These are phyloP conservation scores for Anisodus acutangulus DNA, from an alignment of 257 asterid genomes.

Conservation along the genomic window DNA sequence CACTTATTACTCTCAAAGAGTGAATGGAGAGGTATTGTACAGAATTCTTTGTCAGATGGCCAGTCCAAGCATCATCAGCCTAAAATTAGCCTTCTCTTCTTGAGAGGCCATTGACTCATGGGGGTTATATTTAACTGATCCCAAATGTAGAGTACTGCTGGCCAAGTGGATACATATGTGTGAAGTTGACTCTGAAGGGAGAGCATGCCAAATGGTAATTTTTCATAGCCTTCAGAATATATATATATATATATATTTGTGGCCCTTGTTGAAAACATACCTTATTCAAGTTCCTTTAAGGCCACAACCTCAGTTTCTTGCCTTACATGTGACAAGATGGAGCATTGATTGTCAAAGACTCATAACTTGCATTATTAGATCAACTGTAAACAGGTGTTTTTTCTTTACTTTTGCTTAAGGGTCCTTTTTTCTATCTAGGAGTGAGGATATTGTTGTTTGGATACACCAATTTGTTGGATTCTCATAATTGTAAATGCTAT, in stretches of 20 bases:
- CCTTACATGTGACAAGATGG: slow-evolving; percentile 25
- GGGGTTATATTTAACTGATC: background rate
- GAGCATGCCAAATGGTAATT: slow-evolving; percentile 3
- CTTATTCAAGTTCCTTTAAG: background rate
- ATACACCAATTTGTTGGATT: slow-evolving; percentile 32
- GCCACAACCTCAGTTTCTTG: slow-evolving; percentile 15
- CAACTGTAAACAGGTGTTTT: slow-evolving; percentile 30
- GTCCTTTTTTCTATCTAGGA: background rate
- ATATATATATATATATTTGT: background rate
- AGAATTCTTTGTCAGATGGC: slow-evolving; percentile 18
- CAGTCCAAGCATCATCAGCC: background rate
- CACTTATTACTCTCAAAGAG: background rate
- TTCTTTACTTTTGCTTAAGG: background rate
- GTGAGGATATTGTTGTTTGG: slow-evolving; percentile 20
- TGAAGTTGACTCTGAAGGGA: background rate
- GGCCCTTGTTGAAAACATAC: slow-evolving; percentile 15
- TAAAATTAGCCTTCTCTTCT: background rate
- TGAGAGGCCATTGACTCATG: background rate
- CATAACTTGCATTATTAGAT: background rate
- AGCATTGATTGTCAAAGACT: slow-evolving; percentile 5
- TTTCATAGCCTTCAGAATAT: background rate
- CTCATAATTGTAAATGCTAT: slow-evolving; percentile 36
- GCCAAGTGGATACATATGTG: background rate
- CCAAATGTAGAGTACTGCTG: slow-evolving; percentile 1
- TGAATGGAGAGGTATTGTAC: background rate